Base-by-base conservation (phyloP, 352 stramenopile genomes). In the Aphanomyces stellatus region DNA sequence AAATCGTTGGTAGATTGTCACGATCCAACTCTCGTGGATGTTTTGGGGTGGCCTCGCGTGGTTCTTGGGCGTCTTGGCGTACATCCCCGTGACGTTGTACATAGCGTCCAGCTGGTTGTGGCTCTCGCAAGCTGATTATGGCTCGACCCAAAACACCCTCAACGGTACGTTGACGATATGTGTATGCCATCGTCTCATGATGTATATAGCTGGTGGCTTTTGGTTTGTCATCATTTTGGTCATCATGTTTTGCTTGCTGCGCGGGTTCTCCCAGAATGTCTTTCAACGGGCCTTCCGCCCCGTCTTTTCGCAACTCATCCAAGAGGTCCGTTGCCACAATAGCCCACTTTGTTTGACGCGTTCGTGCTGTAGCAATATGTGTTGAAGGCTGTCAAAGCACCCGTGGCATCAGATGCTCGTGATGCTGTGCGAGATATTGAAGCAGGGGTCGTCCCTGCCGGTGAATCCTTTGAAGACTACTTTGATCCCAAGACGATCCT, bases 1-100 rank as follows among this genome's bases (percentile, higher is more conserved):
- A 17, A 10, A 30, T 22, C 25, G 31, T 19, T 5, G 10, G 56
- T 65, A 65, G 59, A 65, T 93, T 33, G 72, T 65, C n/a, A 72
- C 88, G 76, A 66, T 91, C 27, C 85, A 93, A 63, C 88, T 89
- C 81, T 88, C 82, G 35, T 93, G 85, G 85, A 88, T 65, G 4
- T 11, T 74, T 8, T 80, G 80, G 37, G 78, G 76, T 31, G 72
- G 62, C 3, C 5, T 83, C 7, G 59, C 77, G 15, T 91, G 80
- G 81, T 80, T 81, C 31, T 42, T 88, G 4, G 85, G 85, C 33
- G 76, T 93, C 5, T 46, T 93, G 5, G 63, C 80, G 13, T 93
- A 88, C 56, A 31, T 93, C 25, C 85, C 85, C 1, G 61, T 88
- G 11, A 80, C 85, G 75, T 83, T 62, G 60, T 90, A 25, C 53